phyloP scores from a whole-genome alignment of 2,329 filamentous ascomycete genomes.

The Fusarium marasasianum region DNA sequence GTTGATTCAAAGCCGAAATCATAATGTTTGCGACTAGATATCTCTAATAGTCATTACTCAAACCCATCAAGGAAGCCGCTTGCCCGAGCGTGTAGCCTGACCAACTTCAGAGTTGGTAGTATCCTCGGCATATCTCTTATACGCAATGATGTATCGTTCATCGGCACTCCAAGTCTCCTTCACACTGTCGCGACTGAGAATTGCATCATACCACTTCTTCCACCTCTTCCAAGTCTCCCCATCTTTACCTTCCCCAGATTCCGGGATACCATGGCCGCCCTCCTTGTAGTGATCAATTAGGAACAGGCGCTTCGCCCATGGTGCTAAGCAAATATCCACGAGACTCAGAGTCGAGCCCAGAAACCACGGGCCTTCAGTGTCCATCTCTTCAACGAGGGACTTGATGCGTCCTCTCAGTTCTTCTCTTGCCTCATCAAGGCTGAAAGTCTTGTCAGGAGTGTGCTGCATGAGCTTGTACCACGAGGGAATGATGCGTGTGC shows the following conservation, averaged over 20 bases:
- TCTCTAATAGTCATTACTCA: neutral
- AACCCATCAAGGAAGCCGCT: slow-evolving; percentile 62
- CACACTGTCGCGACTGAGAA: slow-evolving; percentile 69
- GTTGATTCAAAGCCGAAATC: neutral
- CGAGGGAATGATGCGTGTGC: slow-evolving; percentile 70
- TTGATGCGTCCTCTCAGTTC: slow-evolving; percentile 69
- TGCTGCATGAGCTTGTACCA: slow-evolving; percentile 73
- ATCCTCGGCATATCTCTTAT: slow-evolving; percentile 73
- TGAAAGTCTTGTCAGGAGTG: slow-evolving; percentile 58
- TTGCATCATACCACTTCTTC: slow-evolving; percentile 69
- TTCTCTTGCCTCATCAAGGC: slow-evolving; percentile 61
- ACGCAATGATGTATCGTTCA: slow-evolving; percentile 74
- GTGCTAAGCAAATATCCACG: slow-evolving; percentile 76
- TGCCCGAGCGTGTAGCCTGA: slow-evolving; percentile 70
- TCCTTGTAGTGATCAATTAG: slow-evolving; percentile 79
- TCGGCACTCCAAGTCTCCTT: slow-evolving; percentile 73
- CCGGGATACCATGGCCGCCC: slow-evolving; percentile 59
- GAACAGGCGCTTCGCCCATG: slow-evolving; percentile 78
- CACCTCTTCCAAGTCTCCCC: slow-evolving; percentile 74
- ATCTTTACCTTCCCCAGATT: slow-evolving; percentile 64
- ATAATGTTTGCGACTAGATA: too few species aligned
- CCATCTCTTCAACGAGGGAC: slow-evolving; percentile 70
- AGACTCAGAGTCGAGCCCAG: slow-evolving; percentile 70
- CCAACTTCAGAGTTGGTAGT: slow-evolving; percentile 69
- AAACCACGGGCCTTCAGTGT: slow-evolving; percentile 69